Base-by-base conservation (phyloP, 164 flowering plant species). In the Kalanchoe fedtschenkoi region DNA sequence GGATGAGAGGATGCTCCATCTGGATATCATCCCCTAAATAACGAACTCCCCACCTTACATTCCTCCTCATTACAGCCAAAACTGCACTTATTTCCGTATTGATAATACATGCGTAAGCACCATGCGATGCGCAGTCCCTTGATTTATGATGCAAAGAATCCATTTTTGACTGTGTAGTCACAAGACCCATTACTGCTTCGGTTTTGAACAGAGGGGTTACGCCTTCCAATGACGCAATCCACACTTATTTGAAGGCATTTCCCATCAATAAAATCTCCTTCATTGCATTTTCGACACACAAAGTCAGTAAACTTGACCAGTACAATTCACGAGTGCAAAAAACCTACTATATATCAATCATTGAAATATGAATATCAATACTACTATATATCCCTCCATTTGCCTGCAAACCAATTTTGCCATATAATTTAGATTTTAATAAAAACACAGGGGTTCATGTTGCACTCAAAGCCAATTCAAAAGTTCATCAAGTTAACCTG, bases 1-100 rank as follows among this genome's bases (percentile, higher is more conserved):
- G 80, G 42, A 85, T 81, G 47, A 85, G 76, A 56, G 83, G 74
- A 65, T 81, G 85, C 64, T 82, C 90, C 32, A 81, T 47, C 53
- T 85, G 82, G 63, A 81, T 85, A 70, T 85, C 90, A 54, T 78
- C 80, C 4, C 80, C 69, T 66, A 76, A 78, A 74, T 81, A 85
- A 53, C 77, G 82, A 67, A 75, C 77, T 21, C 87, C 87, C 90
- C 90, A 85, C 32, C 90, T 74, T 28, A 83, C 90, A 75, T 83
- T 78, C 65, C 90, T 81, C 69, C 90, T 75, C 90, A 82, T 85
- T 6, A 85, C 85, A 30, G 85, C 85, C 69, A 85, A 75, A 22
- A 85, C 87, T 26, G 87, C 81, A 69, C 82, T 81, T 28, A 81
- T 65, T 68, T 85, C 90, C 53, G 90, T 67, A 70, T 83, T 83